Base-by-base conservation (phyloP, 371 early-diverging fungal genomes). In the Mycotypha africana region DNA sequence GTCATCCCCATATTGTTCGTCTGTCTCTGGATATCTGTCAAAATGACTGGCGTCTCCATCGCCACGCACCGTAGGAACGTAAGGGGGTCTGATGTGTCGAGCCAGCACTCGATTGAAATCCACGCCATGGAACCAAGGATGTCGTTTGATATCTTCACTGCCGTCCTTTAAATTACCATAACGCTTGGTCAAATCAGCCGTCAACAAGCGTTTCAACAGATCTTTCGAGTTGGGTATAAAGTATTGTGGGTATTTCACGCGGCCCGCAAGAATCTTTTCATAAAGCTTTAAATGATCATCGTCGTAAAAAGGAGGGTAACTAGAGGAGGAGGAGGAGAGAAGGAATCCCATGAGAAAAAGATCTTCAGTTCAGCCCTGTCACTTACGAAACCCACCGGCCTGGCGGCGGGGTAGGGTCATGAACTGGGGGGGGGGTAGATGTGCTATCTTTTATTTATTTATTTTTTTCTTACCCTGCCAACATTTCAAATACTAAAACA, bases 231-330 rank as follows among this genome's bases (percentile, higher is more conserved):
- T 61, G 0, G 90, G 85, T 54, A 94, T 92, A 74, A 97, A 91
- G 61, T 86, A 89, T 15, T 88, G 56, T 12, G 98, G 97, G 79
- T 90, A 98, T 60, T 79, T 77, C 38, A 93, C 79, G 26, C 82
- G 81, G 45, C 92, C 89, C 3, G 85, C 83, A 53, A 96, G 67
- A 48, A 99, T n/a, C n/a, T n/a, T n/a, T n/a, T n/a, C n/a, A n/a
- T n/a, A n/a, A n/a, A n/a, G n/a, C n/a, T n/a, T n/a, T 97, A 92
- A 86, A 42, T 93, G 94, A 63, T 96, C 95, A 46, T 95, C 95
- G 65, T 95, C 95, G 64, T 88, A 95, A 78, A 95, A 97, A 43
- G 98, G 98, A 35, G 58, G 53, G 33, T 44, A 49, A 19, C 56
- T 53, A 34, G 1, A n/a, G n/a, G n/a, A n/a, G n/a, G n/a, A n/a